phyloP scores from a whole-genome alignment of 2,329 filamentous ascomycete species.

The Colletotrichum melonis region DNA sequence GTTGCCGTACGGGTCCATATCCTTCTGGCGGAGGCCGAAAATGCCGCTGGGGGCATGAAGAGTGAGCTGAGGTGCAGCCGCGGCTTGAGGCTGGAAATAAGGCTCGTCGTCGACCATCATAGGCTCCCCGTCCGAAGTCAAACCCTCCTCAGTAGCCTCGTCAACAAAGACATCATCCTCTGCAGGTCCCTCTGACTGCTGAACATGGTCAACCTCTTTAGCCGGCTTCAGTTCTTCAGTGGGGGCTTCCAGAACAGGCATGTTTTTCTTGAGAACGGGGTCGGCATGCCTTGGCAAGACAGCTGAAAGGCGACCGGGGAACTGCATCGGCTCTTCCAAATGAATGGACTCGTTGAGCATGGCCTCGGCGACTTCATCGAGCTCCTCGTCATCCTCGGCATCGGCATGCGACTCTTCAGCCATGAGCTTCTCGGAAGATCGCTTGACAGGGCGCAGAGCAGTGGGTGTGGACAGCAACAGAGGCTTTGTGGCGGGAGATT shows the following conservation, averaged over 20 bases:
- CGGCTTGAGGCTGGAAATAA: constrained; percentile 41
- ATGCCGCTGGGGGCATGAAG: constrained; percentile 42
- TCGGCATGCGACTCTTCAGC: constrained; percentile 42
- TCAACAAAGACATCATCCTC: constrained; percentile 31
- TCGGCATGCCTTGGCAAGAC: constrained; percentile 57
- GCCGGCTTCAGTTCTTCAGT: constrained; percentile 1
- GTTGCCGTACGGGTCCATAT: constrained; percentile 55
- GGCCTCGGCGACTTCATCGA: constrained; percentile 39
- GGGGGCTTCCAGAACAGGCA: constrained; percentile 40
- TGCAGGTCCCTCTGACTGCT: constrained; percentile 11
- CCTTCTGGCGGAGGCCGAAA: constrained; percentile 61
- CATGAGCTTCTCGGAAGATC: constrained; percentile 52
- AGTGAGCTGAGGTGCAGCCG: constrained; percentile 43
- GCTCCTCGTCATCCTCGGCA: constrained; percentile 34
- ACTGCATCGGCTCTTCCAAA: constrained; percentile 51
- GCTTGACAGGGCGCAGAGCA: constrained; percentile 37
- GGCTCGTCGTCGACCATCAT: constrained; percentile 38
- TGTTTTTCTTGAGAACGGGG: constrained; percentile 48
- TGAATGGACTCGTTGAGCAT: constrained; percentile 42
- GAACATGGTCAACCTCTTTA: neutral
- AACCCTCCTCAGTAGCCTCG: constrained; percentile 12
- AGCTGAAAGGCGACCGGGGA: constrained; percentile 58
- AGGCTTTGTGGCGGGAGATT: constrained; percentile 50
- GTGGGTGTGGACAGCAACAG: constrained; percentile 47
- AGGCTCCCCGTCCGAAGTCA: constrained; percentile 28